phyloP scores from a whole-genome alignment of 139 green algal species.

The Closterium sp. region DNA sequence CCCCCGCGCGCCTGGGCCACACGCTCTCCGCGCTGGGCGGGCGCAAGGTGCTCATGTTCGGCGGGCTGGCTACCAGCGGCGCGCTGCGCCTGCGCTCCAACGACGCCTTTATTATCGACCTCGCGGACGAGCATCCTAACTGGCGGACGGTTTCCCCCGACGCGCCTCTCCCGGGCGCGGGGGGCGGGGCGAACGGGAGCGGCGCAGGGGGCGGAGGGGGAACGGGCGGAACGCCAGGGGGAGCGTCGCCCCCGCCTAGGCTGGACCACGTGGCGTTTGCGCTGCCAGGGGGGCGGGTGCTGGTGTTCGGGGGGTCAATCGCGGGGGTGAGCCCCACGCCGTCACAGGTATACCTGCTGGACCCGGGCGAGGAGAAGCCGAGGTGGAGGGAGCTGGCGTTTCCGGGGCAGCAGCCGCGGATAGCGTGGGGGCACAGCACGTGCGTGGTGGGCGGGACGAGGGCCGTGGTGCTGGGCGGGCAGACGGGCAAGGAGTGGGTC shows the following conservation, averaged over 20 bases:
- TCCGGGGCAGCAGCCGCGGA: conserved; percentile 16
- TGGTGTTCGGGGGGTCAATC: conserved; percentile 49
- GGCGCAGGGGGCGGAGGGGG: conserved; percentile 13
- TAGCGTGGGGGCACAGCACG: conserved; percentile 47
- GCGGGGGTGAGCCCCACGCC: neutral
- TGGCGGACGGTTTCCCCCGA: conserved; percentile 32
- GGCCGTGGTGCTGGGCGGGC: conserved; percentile 37
- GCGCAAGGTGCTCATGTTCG: conserved; percentile 51
- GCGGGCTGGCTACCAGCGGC: conserved; percentile 39
- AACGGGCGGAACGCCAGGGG: neutral
- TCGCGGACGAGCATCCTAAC: conserved; percentile 30
- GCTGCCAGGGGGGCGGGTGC: conserved; percentile 24
- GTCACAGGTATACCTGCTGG: conserved; percentile 30
- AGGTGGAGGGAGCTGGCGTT: conserved; percentile 31
- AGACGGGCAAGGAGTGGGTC: conserved; percentile 43
- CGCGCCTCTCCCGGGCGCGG: neutral
- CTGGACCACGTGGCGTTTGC: conserved; percentile 42
- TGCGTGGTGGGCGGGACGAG: conserved; percentile 34
- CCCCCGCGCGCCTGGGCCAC: conserved; percentile 44
- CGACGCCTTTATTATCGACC: conserved; percentile 47
- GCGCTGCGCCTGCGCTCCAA: conserved; percentile 39
- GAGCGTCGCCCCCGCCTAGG: conserved; percentile 36
- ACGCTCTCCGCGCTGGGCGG: conserved; percentile 31
- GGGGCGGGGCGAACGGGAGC: conserved; percentile 7
- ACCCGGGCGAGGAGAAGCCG: conserved; percentile 27